A percentile compares a stretch with the other conserved stretches of the same genome.
Evolutionary conservation across 345 rosid genomes (phyloP).

Genomic region (Barbarea vulgaris): DNA sequence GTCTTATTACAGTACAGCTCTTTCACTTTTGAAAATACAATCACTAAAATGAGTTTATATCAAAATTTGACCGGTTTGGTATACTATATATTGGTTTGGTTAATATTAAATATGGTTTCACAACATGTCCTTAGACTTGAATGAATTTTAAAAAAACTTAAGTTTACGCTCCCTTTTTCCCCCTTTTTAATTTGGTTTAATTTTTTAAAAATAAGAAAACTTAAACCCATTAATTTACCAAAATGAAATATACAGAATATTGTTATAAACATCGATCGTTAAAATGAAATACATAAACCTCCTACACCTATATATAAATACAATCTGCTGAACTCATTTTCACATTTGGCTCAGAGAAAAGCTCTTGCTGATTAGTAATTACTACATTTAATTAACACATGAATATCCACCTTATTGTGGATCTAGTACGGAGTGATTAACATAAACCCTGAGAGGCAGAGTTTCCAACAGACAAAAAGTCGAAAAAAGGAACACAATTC

Average conservation of each 20-base stretch:
- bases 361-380: conserved; percentile 17
- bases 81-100: conserved; percentile 1
- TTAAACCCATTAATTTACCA: background rate
- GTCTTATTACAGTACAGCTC: background rate
- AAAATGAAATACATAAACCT: background rate
- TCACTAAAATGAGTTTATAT: background rate
- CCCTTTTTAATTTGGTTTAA: background rate
- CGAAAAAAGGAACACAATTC: conserved; percentile 48
- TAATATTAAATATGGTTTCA: background rate
- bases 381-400: conserved; percentile 18
- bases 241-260: too few species aligned
- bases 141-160: background rate
- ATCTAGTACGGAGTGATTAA: conserved; percentile 14
- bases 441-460: conserved; percentile 36
- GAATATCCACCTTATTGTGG: conserved; percentile 19
- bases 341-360: conserved; percentile 28
- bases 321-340: conserved; percentile 22
- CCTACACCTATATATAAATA: background rate
- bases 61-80: conserved; percentile 7
- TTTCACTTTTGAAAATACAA: background rate
- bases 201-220: background rate
- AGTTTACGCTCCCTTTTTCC: background rate
- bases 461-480: conserved; percentile 62
- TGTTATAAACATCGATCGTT: too few species aligned
- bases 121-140: background rate